Evolutionary conservation across 345 rosid genomes (phyloP), one percentile per base, ranked within the genome.

Genomic region (Lenwebbia sp.): DNA sequence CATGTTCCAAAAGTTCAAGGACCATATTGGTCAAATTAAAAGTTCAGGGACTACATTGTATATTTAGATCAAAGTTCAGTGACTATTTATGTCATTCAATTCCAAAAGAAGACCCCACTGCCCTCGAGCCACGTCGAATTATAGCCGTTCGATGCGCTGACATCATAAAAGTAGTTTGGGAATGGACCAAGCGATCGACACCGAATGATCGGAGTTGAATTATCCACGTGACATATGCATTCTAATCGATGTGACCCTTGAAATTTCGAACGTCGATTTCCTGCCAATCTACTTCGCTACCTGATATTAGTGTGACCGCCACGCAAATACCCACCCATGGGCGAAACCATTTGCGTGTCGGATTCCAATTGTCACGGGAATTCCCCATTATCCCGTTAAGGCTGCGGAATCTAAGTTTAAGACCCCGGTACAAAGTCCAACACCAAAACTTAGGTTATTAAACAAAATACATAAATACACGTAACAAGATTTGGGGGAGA

Each of bases 181-280:
- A n/a, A n/a, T n/a, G n/a, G n/a, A 17, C 10, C 1, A 4, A 7
- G 0, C 26, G 2, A 11, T 70, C 22, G 3, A 19, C 41, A 11
- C 4, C 3, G 22, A 1, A 17, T 4, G 8, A 70, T 25, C 3
- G 0, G 25, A 9, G 5, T 37, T 5, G 7, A 33, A 9, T 33
- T 5, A 33, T 17, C 47, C 7, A 3, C 7, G 21, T 10, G 13
- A 17, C 7, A 3, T 1, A 49, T 4, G 26, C 78, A 4, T 33
- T 19, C 47, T 70, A 0, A 10, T 19, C 47, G 25, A 70, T 70
- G 10, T 9, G 26, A 10, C 1, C 13, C 10, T 19, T 23, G n/a
- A 23, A 56, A 56, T 23, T 23, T 56, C 13, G 13, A 25, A 23
- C 60, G 23, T 10, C 1, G 4, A 22, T 54, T 54, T 7, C 25